Base-by-base conservation (phyloP, 371 early-diverging fungal genomes). In the Dichotomocladium elegans region DNA sequence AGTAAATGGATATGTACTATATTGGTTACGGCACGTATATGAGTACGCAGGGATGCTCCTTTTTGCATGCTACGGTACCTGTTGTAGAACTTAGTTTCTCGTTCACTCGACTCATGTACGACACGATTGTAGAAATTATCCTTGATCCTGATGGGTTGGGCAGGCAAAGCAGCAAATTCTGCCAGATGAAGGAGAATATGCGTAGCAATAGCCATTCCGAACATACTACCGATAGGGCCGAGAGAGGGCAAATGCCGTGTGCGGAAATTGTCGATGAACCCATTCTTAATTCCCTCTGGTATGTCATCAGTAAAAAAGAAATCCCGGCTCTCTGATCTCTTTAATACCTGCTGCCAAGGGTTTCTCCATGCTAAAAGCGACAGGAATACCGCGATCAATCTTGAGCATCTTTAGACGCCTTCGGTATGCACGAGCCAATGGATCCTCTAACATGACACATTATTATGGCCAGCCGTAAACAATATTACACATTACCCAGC, bases 361-460 rank as follows among this genome's bases (percentile, higher is more conserved):
- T 55, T 91, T 94, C 59, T 96, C 97, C 8, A 87, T 88, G 5
- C 94, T 93, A 66, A 92, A 95, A 24, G 92, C 96, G 0, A 95
- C 92, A 17, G 91, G 74, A 6, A 95, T 74, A 10, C 87, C 93
- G 44, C 73, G 66, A 30, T 85, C 85, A 35, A 96, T 83, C 1
- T 88, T 89, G 24, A 66, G 65, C 57, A 80, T 68, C 54, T 83
- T 84, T 41, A 96, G 74, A 45, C 78, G 74, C 47, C 86, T 77
- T 24, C 96, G 79, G 35, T 93, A 93, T 1, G 89, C 80, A 30
- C 94, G 83, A 15, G 96, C 92, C 46, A 96, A 71, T 0, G 94
- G 94, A 74, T 95, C 95, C 79, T 93, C 95, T 85, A 53, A 28
- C 30, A 48, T 25, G 14, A n/a, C 33, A 47, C 0, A 47, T 22